These are phyloP conservation scores for Toxicodendron radicans DNA, from an alignment of 345 rosid genomes.

Conservation along the genomic window DNA sequence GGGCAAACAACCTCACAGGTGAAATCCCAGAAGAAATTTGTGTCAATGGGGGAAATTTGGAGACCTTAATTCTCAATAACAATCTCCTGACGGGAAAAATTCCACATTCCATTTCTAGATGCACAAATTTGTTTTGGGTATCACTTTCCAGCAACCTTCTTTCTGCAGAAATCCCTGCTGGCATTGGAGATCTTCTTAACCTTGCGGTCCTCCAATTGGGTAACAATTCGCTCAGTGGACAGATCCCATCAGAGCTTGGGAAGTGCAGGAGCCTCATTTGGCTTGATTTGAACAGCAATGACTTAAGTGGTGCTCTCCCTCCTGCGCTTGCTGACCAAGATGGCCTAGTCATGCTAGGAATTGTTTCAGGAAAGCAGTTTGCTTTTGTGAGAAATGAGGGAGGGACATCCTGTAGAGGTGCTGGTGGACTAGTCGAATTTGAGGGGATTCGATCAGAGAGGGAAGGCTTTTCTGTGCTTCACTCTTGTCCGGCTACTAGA, in stretches of 20 bases:
- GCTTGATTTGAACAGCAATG: conserved; percentile 93
- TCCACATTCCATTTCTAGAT: conserved; percentile 67
- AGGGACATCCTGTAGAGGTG: conserved; percentile 93
- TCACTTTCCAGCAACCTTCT: conserved; percentile 81
- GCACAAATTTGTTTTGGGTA: conserved; percentile 88
- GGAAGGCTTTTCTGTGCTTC: conserved; percentile 76
- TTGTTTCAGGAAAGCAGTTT: conserved; percentile 89
- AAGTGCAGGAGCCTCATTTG: conserved; percentile 80
- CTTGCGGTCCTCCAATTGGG: conserved; percentile 88
- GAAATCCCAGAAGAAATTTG: conserved; percentile 77
- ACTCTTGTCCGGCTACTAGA: conserved; percentile 82
- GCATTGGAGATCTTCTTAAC: conserved; percentile 58
- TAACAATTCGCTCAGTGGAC: conserved; percentile 78
- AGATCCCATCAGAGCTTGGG: conserved; percentile 72
- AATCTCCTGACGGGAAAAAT: conserved; percentile 68
- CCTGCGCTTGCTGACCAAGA: conserved; percentile 64
- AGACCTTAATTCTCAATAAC: conserved; percentile 86
- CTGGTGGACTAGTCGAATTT: conserved; percentile 93
- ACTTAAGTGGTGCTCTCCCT: conserved; percentile 62
- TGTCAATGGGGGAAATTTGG: conserved; percentile 67
- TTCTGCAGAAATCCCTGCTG: conserved; percentile 66
- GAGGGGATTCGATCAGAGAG: conserved; percentile 75
- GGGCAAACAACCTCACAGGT: conserved; percentile 95
- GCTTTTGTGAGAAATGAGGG: conserved; percentile 96
- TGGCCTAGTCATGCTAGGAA: conserved; percentile 72